phyloP scores from a whole-genome alignment of 2,329 filamentous ascomycete genomes.

The Cordyceps militaris region DNA sequence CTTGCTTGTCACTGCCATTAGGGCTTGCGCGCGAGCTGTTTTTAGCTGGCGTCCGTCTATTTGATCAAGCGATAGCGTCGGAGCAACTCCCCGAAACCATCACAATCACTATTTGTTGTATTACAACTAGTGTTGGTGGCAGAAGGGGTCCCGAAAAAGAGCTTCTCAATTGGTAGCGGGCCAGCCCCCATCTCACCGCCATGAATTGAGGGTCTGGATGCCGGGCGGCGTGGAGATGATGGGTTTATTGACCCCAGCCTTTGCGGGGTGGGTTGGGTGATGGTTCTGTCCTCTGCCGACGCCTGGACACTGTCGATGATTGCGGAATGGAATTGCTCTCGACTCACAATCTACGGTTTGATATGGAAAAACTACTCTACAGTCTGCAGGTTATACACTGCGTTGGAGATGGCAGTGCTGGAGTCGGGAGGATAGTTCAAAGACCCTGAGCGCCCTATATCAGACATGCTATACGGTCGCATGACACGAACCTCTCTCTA shows the following conservation, averaged over 20 bases:
- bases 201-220: not conserved
- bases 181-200: not conserved
- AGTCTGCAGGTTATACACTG: not conserved
- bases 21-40: not conserved
- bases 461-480: not conserved
- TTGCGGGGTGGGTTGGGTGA: slow-evolving; percentile 13
- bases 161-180: not conserved
- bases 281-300: not conserved
- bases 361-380: too few relatives aligned
- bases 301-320: not conserved
- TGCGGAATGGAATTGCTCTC: not conserved
- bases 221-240: not conserved
- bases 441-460: not conserved
- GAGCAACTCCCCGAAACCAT: slow-evolving; percentile 1
- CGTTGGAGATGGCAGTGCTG: not conserved
- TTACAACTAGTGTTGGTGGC: not conserved
- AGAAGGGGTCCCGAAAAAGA: not conserved
- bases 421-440: not conserved
- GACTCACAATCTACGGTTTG: too few relatives aligned
- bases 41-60: not conserved
- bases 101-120: not conserved
- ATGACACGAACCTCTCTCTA: not conserved
- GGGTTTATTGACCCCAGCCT: not conserved
- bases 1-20: too few relatives aligned
- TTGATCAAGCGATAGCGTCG: slow-evolving; percentile 2